A percentile compares a stretch with the other conserved stretches of the same genome.
Conservation (phyloP, 1,139 yeast genomes). For the Petasospora fabianii region DNA sequence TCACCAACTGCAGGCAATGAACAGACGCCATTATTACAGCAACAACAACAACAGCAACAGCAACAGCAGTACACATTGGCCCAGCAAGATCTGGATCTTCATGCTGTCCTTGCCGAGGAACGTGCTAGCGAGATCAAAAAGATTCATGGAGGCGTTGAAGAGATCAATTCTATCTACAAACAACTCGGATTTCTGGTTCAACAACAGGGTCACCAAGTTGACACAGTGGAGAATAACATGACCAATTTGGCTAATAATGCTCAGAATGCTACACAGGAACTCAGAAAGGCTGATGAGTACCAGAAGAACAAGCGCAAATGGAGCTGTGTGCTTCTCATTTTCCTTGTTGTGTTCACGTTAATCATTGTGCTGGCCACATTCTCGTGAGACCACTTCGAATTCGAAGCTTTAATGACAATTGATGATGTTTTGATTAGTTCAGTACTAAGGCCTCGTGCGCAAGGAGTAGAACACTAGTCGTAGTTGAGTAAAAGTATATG, state of each 20-base stretch:
- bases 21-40: slow-evolving; percentile 27
- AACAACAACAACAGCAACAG: slow-evolving; percentile 32
- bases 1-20: slow-evolving; percentile 22
- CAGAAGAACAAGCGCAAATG: slow-evolving; percentile 70
- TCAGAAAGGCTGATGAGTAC: slow-evolving; percentile 69
- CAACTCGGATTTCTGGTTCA: slow-evolving; percentile 73
- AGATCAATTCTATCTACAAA: slow-evolving; percentile 79
- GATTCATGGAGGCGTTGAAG: slow-evolving; percentile 74
- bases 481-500: too few species aligned
- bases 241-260: slow-evolving; percentile 62
- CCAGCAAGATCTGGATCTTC: slow-evolving; percentile 73
- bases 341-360: slow-evolving; percentile 41
- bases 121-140: slow-evolving; percentile 68
- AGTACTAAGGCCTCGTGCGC: too few species aligned
- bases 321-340: slow-evolving; percentile 59
- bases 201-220: slow-evolving; percentile 83
- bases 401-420: slow-evolving; percentile 1
- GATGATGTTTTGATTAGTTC: too few species aligned
- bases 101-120: slow-evolving; percentile 63
- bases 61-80: slow-evolving; percentile 41
- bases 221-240: slow-evolving; percentile 77
- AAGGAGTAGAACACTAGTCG: too few species aligned
- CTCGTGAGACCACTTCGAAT: slow-evolving; percentile 6
- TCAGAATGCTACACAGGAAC: slow-evolving; percentile 66
- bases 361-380: slow-evolving; percentile 31